Conservation (phyloP, 2,329 filamentous ascomycete genomes). For the Paecilomyces fulvus region DNA sequence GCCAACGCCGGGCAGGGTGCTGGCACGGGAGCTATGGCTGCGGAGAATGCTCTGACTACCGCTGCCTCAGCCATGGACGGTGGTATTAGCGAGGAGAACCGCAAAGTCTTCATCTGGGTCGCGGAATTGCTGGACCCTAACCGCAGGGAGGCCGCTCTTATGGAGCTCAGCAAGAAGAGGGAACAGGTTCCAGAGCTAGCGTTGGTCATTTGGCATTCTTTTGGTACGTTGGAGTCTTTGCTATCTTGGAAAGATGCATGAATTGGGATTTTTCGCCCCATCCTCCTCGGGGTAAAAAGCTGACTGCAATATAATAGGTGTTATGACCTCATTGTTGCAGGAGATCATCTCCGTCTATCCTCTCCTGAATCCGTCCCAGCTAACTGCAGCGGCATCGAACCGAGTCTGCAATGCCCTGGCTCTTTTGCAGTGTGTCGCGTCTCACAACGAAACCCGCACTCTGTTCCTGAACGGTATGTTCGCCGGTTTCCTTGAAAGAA, state of each 20-base stretch:
- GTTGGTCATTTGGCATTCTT: constrained; percentile 95
- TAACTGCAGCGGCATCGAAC: constrained; percentile 96
- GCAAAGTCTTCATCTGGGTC: constrained; percentile 85
- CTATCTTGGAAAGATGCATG: neutral
- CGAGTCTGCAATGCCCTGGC: constrained; percentile 95
- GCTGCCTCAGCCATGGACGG: constrained; percentile 47
- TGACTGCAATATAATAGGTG: constrained; percentile 51
- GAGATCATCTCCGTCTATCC: constrained; percentile 99
- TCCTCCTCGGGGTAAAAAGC: constrained; percentile 9
- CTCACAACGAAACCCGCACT: constrained; percentile 90
- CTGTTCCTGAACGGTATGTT: constrained; percentile 79
- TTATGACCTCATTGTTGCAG: constrained; percentile 95
- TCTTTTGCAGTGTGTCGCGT: constrained; percentile 91
- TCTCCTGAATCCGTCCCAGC: constrained; percentile 88
- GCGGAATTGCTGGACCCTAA: constrained; percentile 81
- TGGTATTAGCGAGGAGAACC: constrained; percentile 76
- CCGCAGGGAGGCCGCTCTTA: constrained; percentile 78
- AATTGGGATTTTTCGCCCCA: neutral
- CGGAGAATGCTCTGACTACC: constrained; percentile 25
- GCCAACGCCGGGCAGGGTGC: constrained; percentile 26
- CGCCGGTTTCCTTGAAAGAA: neutral
- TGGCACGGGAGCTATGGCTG: constrained; percentile 34
- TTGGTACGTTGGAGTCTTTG: constrained; percentile 56
- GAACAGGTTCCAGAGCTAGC: constrained; percentile 96
- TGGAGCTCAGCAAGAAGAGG: constrained; percentile 96